phyloP scores from a whole-genome alignment of 2,329 filamentous ascomycete genomes.

The Colletotrichum truncatum region DNA sequence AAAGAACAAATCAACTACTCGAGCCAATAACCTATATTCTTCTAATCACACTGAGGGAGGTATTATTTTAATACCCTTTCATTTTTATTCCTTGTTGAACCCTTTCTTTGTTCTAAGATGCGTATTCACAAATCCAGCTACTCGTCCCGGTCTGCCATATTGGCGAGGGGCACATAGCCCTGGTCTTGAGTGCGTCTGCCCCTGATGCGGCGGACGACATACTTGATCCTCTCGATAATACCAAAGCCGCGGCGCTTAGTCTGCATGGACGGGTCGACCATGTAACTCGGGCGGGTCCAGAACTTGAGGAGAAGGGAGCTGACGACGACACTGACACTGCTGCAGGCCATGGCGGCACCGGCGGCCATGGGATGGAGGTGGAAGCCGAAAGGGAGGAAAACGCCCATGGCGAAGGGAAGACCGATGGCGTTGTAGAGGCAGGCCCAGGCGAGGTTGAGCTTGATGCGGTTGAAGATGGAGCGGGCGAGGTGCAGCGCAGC shows the following conservation, averaged over 20 bases:
- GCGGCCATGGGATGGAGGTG: slow-evolving; percentile 94
- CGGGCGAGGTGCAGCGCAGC: slow-evolving; percentile 83
- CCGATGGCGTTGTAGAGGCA: slow-evolving; percentile 93
- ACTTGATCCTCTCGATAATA: slow-evolving; percentile 51
- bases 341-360: slow-evolving; percentile 91
- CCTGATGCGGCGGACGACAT: slow-evolving; percentile 47
- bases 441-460: slow-evolving; percentile 91
- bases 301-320: slow-evolving; percentile 86
- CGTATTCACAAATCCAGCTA: slow-evolving; percentile 10
- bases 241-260: slow-evolving; percentile 59
- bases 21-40: not conserved
- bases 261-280: slow-evolving; percentile 76
- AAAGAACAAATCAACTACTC: not conserved
- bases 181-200: slow-evolving; percentile 54
- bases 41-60: not conserved
- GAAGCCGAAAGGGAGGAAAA: slow-evolving; percentile 90
- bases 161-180: slow-evolving; percentile 68
- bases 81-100: not conserved
- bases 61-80: not conserved
- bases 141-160: slow-evolving; percentile 50
- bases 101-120: not conserved
- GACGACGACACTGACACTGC: slow-evolving; percentile 88
- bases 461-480: slow-evolving; percentile 91
- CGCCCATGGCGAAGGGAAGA: slow-evolving; percentile 94
- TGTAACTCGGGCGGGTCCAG: slow-evolving; percentile 87